These are phyloP conservation scores for Wallacemonas sp. DNA, from an alignment of 208 protist genomes.

Conservation along the genomic window DNA sequence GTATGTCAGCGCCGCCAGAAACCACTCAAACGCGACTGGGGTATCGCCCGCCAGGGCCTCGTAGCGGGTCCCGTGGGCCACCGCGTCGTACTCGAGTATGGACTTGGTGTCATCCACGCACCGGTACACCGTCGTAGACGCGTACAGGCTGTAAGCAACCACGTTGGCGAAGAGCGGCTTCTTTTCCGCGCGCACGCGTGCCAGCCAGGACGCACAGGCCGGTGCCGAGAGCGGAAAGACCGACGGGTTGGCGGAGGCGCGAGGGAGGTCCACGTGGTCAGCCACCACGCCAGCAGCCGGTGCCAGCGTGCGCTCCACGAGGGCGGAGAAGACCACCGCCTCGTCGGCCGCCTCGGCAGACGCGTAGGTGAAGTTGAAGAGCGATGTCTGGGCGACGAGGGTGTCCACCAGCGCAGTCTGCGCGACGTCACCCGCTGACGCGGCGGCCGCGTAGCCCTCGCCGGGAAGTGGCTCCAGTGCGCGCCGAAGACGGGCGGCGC, in stretches of 20 bases:
- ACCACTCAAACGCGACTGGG: constrained; percentile 11
- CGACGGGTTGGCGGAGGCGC: not conserved
- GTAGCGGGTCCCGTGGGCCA: not conserved
- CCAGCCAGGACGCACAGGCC: constrained; percentile 6
- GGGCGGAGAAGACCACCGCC: constrained; percentile 5
- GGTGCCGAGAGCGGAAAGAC: not conserved
- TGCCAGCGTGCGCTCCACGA: constrained; percentile 1
- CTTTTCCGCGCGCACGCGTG: not conserved
- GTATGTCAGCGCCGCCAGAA: constrained; percentile 3
- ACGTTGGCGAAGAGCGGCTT: constrained; percentile 8
- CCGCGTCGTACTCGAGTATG: not conserved
- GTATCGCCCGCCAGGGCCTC: constrained; percentile 1
- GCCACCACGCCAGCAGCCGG: not conserved
- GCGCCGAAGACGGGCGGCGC: not conserved
- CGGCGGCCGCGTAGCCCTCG: constrained; percentile 11
- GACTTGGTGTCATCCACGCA: constrained; percentile 14
- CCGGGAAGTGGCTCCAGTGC: not conserved
- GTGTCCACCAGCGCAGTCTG: constrained; percentile 1
- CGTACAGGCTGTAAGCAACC: constrained; percentile 10
- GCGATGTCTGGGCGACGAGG: not conserved
- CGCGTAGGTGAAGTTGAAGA: constrained; percentile 13
- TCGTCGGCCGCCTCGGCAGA: not conserved
- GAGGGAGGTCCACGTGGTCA: not conserved
- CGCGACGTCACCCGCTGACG: not conserved
- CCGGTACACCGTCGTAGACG: not conserved